phyloP scores from a whole-genome alignment of 768 basidiomycete genomes.

The Melanogaster broomeanus region DNA sequence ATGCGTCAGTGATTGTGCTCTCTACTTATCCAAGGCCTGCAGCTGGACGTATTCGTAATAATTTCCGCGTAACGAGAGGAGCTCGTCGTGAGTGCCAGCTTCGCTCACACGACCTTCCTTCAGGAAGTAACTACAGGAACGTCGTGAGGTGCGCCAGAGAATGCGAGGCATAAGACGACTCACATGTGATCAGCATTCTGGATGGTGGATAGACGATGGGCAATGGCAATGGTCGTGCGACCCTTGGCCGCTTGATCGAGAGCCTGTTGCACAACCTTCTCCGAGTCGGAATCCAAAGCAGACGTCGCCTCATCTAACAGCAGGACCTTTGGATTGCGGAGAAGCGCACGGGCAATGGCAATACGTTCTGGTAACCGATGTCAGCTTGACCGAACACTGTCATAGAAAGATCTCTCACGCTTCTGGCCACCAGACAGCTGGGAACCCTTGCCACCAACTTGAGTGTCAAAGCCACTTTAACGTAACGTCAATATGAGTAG shows the following conservation, averaged over 20 bases:
- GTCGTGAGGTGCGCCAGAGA: background rate
- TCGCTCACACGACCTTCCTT: constrained; percentile 86
- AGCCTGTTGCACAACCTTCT: constrained; percentile 93
- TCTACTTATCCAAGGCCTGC: constrained; percentile 63
- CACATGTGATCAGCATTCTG: constrained; percentile 91
- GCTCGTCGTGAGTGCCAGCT: constrained; percentile 85
- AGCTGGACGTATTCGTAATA: constrained; percentile 90
- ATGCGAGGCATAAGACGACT: constrained; percentile 24
- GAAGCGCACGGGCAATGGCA: constrained; percentile 89
- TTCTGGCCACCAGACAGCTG: constrained; percentile 90
- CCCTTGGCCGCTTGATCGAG: constrained; percentile 91
- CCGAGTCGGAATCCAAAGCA: constrained; percentile 87
- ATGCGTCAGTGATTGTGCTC: too few relatives aligned
- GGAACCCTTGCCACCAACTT: constrained; percentile 89
- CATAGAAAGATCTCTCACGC: constrained; percentile 45
- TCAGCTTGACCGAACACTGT: background rate
- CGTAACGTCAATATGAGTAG: constrained; percentile 9
- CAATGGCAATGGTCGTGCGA: constrained; percentile 92
- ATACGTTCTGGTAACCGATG: constrained; percentile 49
- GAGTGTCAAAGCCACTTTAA: constrained; percentile 82
- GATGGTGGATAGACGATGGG: constrained; percentile 91
- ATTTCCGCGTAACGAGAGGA: constrained; percentile 62
- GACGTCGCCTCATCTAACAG: constrained; percentile 90
- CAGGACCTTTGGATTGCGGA: constrained; percentile 87
- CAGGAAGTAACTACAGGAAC: constrained; percentile 70